Percentiles rank a stretch among this genome's conserved stretches.
Evolutionary conservation across 176 grass and related monocot species (phyloP).

Genomic region (Melocanna baccifera): DNA sequence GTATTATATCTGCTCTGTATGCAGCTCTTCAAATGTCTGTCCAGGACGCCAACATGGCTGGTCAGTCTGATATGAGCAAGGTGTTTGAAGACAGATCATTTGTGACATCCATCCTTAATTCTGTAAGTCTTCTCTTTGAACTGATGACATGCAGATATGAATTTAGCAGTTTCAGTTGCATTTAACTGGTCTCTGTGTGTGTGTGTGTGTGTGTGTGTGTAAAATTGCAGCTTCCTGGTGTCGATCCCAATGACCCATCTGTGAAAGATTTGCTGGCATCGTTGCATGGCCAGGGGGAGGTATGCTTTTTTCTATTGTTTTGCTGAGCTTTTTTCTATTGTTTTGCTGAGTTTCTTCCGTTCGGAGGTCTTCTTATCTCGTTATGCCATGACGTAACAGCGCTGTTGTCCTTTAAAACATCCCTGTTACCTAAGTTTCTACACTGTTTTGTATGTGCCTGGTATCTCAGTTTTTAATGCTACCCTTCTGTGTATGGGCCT

Average conservation of each 20-base stretch:
- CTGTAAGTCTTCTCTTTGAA: conserved; percentile 40
- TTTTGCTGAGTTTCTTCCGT: neutral
- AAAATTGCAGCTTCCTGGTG: conserved; percentile 83
- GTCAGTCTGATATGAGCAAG: conserved; percentile 81
- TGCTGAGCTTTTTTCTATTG: neutral
- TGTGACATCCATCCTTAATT: conserved; percentile 95
- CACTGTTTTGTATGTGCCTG: neutral
- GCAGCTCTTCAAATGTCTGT: conserved; percentile 99
- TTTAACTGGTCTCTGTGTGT: neutral
- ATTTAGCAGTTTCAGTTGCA: conserved; percentile 4
- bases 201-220: neutral
- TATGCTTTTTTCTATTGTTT: conserved; percentile 14
- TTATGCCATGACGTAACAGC: neutral
- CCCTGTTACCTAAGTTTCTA: neutral
- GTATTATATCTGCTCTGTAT: neutral
- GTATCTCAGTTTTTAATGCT: neutral
- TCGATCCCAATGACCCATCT: conserved; percentile 96
- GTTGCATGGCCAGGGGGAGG: conserved; percentile 75
- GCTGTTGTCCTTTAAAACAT: neutral
- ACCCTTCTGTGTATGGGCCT: neutral
- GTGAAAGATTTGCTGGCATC: conserved; percentile 90
- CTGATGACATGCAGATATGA: neutral
- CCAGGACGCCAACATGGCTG: conserved; percentile 51
- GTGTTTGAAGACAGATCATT: conserved; percentile 91
- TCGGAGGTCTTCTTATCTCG: neutral